Evolutionary conservation across 2,329 filamentous ascomycete species (phyloP).

Genomic region (Colletotrichum sp.): DNA sequence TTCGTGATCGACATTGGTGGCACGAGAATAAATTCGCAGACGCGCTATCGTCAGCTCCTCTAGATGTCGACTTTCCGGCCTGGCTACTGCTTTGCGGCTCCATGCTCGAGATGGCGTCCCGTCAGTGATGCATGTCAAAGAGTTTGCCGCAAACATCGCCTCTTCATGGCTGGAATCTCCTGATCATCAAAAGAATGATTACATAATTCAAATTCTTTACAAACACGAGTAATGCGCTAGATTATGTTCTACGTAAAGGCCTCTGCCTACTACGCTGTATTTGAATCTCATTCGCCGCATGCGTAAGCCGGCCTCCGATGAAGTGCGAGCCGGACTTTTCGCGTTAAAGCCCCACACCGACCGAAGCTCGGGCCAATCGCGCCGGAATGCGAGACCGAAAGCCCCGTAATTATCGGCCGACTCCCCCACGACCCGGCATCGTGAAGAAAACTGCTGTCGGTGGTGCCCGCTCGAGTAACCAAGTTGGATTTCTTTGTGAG

Average conservation of each 20-base stretch:
- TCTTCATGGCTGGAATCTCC: background rate
- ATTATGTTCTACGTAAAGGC: background rate
- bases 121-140: background rate
- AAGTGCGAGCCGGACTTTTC: background rate
- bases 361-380: background rate
- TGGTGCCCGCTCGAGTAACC: background rate
- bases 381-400: background rate
- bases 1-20: slow-evolving; percentile 29
- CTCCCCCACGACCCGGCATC: background rate
- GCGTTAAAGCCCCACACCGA: background rate
- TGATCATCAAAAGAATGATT: background rate
- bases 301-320: background rate
- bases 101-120: background rate
- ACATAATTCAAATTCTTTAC: background rate
- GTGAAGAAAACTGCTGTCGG: background rate
- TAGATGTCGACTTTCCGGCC: background rate
- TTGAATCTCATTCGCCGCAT: background rate
- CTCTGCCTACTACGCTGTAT: background rate
- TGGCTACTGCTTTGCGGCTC: background rate
- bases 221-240: background rate
- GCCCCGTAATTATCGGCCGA: background rate
- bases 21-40: slow-evolving; percentile 25
- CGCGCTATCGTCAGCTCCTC: background rate
- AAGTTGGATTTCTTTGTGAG: background rate
- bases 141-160: background rate